These are phyloP conservation scores for Trichophyton schoenleinii DNA, from an alignment of 2,329 filamentous ascomycete genomes.

Conservation along the genomic window DNA sequence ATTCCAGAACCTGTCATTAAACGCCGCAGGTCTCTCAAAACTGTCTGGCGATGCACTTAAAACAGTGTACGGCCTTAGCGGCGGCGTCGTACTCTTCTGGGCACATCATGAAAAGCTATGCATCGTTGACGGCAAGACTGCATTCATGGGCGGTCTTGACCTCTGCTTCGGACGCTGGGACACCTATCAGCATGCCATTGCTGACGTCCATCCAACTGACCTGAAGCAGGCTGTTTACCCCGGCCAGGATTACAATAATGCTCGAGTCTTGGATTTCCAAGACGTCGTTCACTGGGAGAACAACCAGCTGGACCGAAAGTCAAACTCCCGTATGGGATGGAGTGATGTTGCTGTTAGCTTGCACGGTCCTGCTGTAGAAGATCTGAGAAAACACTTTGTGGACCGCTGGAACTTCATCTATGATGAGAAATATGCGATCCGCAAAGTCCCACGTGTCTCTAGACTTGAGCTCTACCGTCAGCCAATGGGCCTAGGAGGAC, in stretches of 20 bases:
- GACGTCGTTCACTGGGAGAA: conserved; percentile 83
- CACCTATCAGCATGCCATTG: conserved; percentile 65
- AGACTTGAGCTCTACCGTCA: conserved; percentile 25
- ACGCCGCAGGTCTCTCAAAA: conserved; percentile 45
- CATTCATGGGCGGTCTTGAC: conserved; percentile 89
- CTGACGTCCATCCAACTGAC: conserved; percentile 66
- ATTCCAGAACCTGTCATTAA: conserved; percentile 45
- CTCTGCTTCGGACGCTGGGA: conserved; percentile 96
- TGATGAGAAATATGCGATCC: conserved; percentile 61
- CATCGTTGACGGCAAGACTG: conserved; percentile 79
- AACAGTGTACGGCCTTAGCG: conserved; percentile 66
- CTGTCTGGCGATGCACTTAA: conserved; percentile 62
- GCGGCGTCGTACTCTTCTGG: conserved; percentile 89
- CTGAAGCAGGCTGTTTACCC: conserved; percentile 75
- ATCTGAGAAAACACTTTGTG: conserved; percentile 92
- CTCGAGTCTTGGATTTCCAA: conserved; percentile 89
- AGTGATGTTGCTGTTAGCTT: conserved; percentile 89
- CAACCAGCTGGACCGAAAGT: conserved; percentile 82
- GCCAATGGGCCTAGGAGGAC: conserved; percentile 15
- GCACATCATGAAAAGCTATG: conserved; percentile 98
- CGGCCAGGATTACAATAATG: conserved; percentile 97
- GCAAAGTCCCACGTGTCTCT: conserved; percentile 40
- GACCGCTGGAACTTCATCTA: conserved; percentile 93
- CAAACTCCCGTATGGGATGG: conserved; percentile 95
- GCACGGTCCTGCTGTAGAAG: conserved; percentile 79